Evolutionary conservation across 208 protist genomes (phyloP).

Genomic region (Trichomonas vaginalis): DNA sequence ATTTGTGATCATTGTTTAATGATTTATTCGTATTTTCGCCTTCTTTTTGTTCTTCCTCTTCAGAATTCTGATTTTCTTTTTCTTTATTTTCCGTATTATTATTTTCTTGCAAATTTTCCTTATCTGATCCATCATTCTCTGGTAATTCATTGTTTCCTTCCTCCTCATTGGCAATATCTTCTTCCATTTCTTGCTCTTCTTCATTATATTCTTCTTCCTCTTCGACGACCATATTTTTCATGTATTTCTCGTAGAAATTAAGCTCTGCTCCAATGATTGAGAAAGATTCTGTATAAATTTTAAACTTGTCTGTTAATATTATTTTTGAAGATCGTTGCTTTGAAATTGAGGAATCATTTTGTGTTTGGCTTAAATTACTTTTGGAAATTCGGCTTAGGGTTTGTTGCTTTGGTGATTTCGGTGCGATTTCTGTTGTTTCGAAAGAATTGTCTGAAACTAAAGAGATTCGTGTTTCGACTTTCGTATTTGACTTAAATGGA

Average conservation of each 20-base stretch:
- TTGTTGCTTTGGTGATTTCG: not conserved
- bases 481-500: not conserved
- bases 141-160: not conserved
- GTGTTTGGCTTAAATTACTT: not conserved
- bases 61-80: not conserved
- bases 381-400: not conserved
- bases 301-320: not conserved
- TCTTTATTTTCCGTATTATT: not conserved
- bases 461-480: not conserved
- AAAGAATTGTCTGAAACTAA: not conserved
- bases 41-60: not conserved
- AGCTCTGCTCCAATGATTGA: not conserved
- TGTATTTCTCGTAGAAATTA: not conserved
- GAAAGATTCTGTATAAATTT: not conserved
- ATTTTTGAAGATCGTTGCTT: not conserved
- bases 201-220: not conserved
- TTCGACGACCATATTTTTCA: not conserved
- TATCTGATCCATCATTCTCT: not conserved
- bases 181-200: not conserved
- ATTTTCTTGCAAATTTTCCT: not conserved
- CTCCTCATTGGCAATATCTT: not conserved
- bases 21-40: not conserved
- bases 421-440: not conserved
- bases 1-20: too few species aligned
- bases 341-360: not conserved